Base-by-base conservation (phyloP, 352 stramenopile species). In the Blastocystis sp. region DNA sequence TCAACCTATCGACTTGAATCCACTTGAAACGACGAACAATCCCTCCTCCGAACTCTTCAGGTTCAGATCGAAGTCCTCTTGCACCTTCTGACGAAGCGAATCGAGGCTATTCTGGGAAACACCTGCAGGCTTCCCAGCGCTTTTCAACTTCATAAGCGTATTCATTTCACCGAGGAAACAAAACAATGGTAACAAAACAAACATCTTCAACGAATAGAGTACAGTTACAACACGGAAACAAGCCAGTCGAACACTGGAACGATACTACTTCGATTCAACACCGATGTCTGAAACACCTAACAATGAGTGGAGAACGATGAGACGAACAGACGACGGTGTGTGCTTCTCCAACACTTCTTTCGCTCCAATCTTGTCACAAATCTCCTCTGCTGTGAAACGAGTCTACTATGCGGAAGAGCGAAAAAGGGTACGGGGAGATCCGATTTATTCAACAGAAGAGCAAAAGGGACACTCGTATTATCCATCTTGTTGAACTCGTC, bases 221-320 rank as follows among this genome's bases (percentile, higher is more conserved):
- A 49, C 18, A 36, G 14, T 18, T 76, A 76, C 16, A 76, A 21
- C 11, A 76, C 64, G 14, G 36, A 72, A 44, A 38, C 64, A 16
- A 76, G 27, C 64, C 64, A 76, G 16, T 44, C 9, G 9, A 76
- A 34, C 32, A 76, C 64, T 36, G 64, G 8, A 34, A 51, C 24
- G 29, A 76, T 57, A 18, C 27, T 51, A 24, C 53, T 34, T 29
- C 27, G 64, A 57, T 38, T 29, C 16, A 76, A 36, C 16, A 32
- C 14, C 4, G 64, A 76, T 32, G 64, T 76, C 46, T 76, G 64
- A 56, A 76, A 76, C 32, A 76, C 64, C 64, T 76, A 44, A 57
- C n/a, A 36, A 21, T 32, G 18, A 76, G 36, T 24, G 11, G 0
- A 29, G 29, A 32, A 53, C 24, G 21, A 9, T 0, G 11, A 40